Conservation (phyloP, 202 grass and related monocot species). For the Saccharum hybrid region DNA sequence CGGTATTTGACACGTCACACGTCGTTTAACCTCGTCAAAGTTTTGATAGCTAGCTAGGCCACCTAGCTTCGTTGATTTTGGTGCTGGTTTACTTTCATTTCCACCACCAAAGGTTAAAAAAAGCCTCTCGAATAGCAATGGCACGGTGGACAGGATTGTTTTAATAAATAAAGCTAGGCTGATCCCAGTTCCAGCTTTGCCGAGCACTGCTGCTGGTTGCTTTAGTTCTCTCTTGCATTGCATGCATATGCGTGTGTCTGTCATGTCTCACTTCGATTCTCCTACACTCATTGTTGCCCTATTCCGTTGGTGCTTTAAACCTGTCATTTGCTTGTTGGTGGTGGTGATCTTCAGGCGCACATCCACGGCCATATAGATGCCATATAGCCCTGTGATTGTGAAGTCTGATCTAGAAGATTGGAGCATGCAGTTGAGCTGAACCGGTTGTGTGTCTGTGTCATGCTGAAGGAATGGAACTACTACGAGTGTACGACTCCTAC, state of each 20-base stretch:
- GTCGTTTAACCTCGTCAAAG: neutral
- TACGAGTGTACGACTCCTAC: neutral
- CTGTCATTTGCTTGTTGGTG: neutral
- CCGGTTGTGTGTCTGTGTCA: neutral
- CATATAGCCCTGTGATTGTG: neutral
- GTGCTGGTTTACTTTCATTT: conserved; percentile 17
- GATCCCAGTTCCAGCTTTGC: conserved; percentile 22
- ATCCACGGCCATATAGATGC: neutral
- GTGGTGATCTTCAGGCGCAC: neutral
- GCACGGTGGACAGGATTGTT: conserved; percentile 8
- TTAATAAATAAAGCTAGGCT: conserved; percentile 11
- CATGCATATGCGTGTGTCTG: neutral
- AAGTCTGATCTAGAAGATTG: neutral
- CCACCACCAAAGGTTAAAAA: conserved; percentile 1
- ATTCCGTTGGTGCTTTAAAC: neutral
- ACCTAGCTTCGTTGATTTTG: conserved; percentile 28
- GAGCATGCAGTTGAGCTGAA: conserved; percentile 19
- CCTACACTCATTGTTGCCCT: neutral
- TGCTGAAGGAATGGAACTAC: neutral
- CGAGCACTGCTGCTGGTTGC: conserved; percentile 28
- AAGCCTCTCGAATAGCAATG: neutral
- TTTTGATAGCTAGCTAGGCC: neutral
- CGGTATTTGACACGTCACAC: neutral
- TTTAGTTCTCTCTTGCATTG: conserved; percentile 12
- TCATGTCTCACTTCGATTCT: conserved; percentile 25